phyloP scores from a whole-genome alignment of 805 yeast species.

The Candida sakaeoensis region DNA sequence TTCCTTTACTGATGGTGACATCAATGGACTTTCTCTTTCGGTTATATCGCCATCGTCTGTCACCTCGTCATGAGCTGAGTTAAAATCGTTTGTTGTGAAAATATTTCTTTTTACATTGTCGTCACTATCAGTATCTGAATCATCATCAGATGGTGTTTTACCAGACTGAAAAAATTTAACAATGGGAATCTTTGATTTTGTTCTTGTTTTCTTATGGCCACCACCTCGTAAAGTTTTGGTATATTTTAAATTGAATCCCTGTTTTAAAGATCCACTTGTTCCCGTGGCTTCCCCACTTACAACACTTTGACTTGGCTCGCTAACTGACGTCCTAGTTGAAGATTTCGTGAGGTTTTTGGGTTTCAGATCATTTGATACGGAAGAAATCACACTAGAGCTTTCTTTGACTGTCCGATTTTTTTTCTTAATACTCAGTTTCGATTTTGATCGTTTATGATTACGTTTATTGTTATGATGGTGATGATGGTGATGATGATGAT shows the following conservation, averaged over 20 bases:
- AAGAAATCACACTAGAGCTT: background rate
- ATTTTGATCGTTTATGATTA: background rate
- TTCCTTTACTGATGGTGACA: background rate
- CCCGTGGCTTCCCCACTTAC: background rate
- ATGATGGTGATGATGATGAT: no score
- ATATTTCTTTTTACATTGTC: background rate
- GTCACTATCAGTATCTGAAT: conserved; percentile 9
- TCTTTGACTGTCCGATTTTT: background rate
- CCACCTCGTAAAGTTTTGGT: conserved; percentile 3
- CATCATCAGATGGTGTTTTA: conserved; percentile 8
- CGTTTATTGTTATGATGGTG: background rate
- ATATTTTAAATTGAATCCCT: conserved; percentile 2
- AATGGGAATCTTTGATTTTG: conserved; percentile 11
- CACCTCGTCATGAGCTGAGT: conserved; percentile 11
- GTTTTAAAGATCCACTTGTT: background rate
- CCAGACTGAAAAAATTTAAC: conserved; percentile 12
- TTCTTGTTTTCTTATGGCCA: conserved; percentile 3
- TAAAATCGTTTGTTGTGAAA: background rate
- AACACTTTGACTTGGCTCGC: background rate
- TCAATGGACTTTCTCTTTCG: conserved; percentile 8
- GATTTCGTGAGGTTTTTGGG: background rate
- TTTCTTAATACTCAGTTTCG: background rate
- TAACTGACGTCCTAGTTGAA: no score
- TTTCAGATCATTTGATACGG: background rate
- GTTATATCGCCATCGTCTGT: conserved; percentile 15